These are phyloP conservation scores for Lolium perenne DNA, from an alignment of 176 grass and related monocot species.

Conservation along the genomic window DNA sequence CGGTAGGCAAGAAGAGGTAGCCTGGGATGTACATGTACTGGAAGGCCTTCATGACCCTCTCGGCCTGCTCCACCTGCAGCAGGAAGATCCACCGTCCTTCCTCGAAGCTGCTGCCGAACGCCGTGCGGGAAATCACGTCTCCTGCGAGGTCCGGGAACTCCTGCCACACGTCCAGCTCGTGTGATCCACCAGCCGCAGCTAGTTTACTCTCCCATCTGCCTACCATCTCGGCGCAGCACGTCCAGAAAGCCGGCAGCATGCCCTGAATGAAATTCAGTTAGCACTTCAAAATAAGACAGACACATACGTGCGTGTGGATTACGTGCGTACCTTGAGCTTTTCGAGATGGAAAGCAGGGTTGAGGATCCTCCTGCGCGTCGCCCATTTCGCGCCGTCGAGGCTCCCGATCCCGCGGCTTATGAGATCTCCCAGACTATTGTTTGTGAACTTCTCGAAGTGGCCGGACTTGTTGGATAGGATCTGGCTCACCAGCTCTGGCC, in stretches of 20 bases:
- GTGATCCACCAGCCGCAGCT: not conserved
- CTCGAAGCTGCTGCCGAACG: conserved; percentile 69
- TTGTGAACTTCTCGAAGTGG: conserved; percentile 29
- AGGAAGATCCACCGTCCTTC: conserved; percentile 71
- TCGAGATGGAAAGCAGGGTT: conserved; percentile 72
- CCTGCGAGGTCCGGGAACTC: conserved; percentile 65
- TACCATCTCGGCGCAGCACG: conserved; percentile 49
- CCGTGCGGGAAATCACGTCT: conserved; percentile 72
- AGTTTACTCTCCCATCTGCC: conserved; percentile 45
- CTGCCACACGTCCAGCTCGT: conserved; percentile 58
- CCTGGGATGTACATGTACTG: conserved; percentile 55
- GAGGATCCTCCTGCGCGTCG: conserved; percentile 66
- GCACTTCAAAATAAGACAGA: too few relatives aligned
- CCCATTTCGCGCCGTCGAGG: conserved; percentile 79
- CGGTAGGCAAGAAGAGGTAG: conserved; percentile 31
- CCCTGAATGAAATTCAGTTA: not conserved
- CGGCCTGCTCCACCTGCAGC: conserved; percentile 62
- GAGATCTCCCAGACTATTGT: conserved; percentile 28
- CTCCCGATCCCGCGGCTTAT: conserved; percentile 46
- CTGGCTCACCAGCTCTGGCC: not conserved
- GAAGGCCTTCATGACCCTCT: conserved; percentile 21
- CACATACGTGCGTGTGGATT: too few relatives aligned
- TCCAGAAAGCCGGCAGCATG: conserved; percentile 4
- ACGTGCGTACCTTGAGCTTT: conserved; percentile 66
- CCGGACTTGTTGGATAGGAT: not conserved